A percentile compares a stretch with the other conserved stretches of the same genome.
Evolutionary conservation across 305 asterid genomes (phyloP).

Genomic region (Plantago lanceolata): DNA sequence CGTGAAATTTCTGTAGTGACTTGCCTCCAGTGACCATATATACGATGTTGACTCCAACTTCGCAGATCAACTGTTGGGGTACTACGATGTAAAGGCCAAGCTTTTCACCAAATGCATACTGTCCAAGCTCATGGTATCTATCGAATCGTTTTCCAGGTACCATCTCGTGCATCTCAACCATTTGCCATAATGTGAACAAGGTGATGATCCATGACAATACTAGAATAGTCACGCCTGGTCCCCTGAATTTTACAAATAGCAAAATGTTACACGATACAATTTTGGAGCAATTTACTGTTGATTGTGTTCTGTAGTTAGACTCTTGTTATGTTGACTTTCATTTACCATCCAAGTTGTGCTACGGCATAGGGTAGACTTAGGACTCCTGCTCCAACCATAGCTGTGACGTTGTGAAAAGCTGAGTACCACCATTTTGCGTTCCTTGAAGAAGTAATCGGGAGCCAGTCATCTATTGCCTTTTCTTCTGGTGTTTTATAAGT

Average conservation of each 20-base stretch:
- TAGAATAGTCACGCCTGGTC: constrained; percentile 39
- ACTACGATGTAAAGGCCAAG: constrained; percentile 44
- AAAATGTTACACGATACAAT: neutral
- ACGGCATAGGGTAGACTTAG: constrained; percentile 38
- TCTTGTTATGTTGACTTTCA: neutral
- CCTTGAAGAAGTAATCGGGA: constrained; percentile 39
- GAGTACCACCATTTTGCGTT: constrained; percentile 44
- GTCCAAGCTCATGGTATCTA: constrained; percentile 53
- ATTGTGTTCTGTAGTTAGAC: neutral
- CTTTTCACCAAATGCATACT: constrained; percentile 49
- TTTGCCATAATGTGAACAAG: constrained; percentile 49
- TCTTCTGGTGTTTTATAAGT: constrained; percentile 29
- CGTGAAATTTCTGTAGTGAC: constrained; percentile 41
- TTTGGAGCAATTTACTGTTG: neutral
- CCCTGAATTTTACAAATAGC: constrained; percentile 28
- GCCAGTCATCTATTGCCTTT: constrained; percentile 40
- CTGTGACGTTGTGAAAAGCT: constrained; percentile 36
- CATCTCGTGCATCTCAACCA: constrained; percentile 58
- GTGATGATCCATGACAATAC: constrained; percentile 44
- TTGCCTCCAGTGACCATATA: constrained; percentile 55
- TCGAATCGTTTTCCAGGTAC: constrained; percentile 51
- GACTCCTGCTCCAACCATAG: constrained; percentile 43
- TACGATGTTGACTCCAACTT: constrained; percentile 52
- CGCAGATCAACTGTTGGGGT: constrained; percentile 47
- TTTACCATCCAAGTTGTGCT: constrained; percentile 38